phyloP scores from a whole-genome alignment of 2,329 filamentous ascomycete species.

The Trichoderma endophyticum region DNA sequence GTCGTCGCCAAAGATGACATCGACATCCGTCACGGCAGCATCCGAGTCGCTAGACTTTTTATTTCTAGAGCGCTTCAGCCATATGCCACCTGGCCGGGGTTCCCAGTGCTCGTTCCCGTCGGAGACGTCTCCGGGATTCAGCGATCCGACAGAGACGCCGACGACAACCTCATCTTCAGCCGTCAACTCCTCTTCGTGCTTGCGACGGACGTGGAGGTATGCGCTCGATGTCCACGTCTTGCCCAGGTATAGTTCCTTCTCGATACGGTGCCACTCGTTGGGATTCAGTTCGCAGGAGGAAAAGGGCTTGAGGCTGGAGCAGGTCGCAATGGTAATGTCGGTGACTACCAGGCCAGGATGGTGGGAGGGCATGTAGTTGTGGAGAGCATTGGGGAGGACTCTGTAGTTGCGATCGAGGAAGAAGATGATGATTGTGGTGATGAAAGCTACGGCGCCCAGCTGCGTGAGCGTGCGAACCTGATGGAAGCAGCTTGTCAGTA shows the following conservation, averaged over 20 bases:
- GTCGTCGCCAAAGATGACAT: slow-evolving; percentile 86
- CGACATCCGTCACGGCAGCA: slow-evolving; percentile 72
- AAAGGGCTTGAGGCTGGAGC: slow-evolving; percentile 70
- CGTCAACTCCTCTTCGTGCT: slow-evolving; percentile 78
- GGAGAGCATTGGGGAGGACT: slow-evolving; percentile 79
- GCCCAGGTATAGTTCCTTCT: slow-evolving; percentile 84
- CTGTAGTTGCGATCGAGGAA: slow-evolving; percentile 86
- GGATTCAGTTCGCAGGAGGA: slow-evolving; percentile 73
- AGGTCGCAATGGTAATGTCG: slow-evolving; percentile 75
- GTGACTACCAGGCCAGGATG: slow-evolving; percentile 82
- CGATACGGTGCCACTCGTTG: slow-evolving; percentile 72
- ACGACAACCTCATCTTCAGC: slow-evolving; percentile 74
- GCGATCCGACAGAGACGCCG: slow-evolving; percentile 70
- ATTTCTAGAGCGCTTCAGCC: slow-evolving; percentile 73
- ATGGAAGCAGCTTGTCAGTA: neutral
- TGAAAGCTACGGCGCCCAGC: slow-evolving; percentile 61
- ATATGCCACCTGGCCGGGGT: slow-evolving; percentile 69
- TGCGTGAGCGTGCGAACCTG: slow-evolving; percentile 70
- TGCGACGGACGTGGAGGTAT: slow-evolving; percentile 78
- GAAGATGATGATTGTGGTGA: slow-evolving; percentile 70
- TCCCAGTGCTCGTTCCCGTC: slow-evolving; percentile 69
- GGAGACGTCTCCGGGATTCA: slow-evolving; percentile 56
- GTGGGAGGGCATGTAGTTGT: slow-evolving; percentile 82
- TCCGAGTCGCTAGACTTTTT: slow-evolving; percentile 72
- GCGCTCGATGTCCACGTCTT: slow-evolving; percentile 71